phyloP scores from a whole-genome alignment of 225 moss, liverwort and hornwort species.

The Climacium dendroides region DNA sequence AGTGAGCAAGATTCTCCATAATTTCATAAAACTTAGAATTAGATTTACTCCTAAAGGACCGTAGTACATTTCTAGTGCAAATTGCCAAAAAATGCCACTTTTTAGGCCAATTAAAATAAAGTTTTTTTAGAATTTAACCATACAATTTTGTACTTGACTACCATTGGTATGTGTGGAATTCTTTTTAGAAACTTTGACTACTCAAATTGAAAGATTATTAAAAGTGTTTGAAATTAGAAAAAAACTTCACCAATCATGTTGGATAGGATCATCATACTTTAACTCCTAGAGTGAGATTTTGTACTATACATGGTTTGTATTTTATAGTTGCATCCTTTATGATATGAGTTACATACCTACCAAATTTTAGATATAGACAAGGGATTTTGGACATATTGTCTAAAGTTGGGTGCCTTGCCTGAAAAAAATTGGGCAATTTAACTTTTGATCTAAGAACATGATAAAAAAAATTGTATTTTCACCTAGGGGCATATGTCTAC shows the following conservation, averaged over 20 bases:
- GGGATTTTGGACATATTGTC: too few species aligned
- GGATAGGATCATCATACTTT: neutral
- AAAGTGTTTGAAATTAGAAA: too few species aligned
- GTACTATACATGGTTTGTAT: too few species aligned
- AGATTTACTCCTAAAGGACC: fast-evolving
- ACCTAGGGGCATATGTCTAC: too few species aligned
- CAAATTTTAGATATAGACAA: neutral
- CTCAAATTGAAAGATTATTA: too few species aligned
- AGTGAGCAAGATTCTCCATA: neutral
- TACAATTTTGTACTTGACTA: neutral
- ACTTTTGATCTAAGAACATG: fast-evolving
- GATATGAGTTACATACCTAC: neutral
- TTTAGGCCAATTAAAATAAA: neutral
- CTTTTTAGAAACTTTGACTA: neutral
- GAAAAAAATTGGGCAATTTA: neutral
- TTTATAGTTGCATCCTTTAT: neutral
- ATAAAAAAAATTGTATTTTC: neutral
- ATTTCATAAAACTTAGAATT: neutral
- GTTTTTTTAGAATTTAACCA: neutral
- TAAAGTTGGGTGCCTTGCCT: fast-evolving
- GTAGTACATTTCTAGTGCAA: fast-evolving
- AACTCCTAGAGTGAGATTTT: neutral
- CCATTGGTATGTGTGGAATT: too few species aligned
- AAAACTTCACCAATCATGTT: fast-evolving
- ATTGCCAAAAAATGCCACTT: neutral